Evolutionary conservation across 371 early-diverging fungal species (phyloP), one percentile per base, ranked within the genome.

Genomic region (Capillidium heterosporum): DNA sequence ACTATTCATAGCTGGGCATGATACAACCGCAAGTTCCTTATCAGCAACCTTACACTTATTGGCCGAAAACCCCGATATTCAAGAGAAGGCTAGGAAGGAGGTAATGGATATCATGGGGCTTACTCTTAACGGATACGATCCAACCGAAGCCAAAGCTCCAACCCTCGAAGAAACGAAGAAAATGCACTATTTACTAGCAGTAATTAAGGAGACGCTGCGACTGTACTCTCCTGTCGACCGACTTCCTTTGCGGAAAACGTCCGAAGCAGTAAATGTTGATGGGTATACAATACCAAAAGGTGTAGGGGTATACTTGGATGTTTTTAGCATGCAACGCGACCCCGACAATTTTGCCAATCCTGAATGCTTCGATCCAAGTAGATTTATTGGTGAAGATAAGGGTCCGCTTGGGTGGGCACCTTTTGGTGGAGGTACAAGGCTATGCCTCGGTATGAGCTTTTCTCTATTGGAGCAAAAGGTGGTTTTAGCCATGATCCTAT

Each of bases 381-480:
- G 74, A 1, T 73, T 40, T n/a, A 11, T 43, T 8, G 21, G 19
- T 3, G 23, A 21, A 23, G n/a, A 31, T 19, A 51, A 51, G 32
- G 32, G 40, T 27, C 41, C 54, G 2, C 17, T 29, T 15, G 41
- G 23, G 5, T 56, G 48, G 47, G 11, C 32, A 2, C 47, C 57
- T 11, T 56, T 56, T 21, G 48, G 57, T 44, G 44, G 32, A 19
- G 73, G 73, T 1, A 54, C 50, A 3, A 54, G 67, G 26, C 48
- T 55, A 19, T 78, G 81, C 42, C 64, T 77, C 42, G 81, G 76
- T 29, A 68, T 71, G 67, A 70, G 75, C 42, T 78, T 80, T 54
- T 70, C 75, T 2, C 60, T 78, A 51, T 59, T 70, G 8, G 73
- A 75, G 28, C 77, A 76, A 63, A 67, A 74, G 17, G 62, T 76